These are phyloP conservation scores for Aureobasidium sp. DNA, from an alignment of 2,329 filamentous ascomycete species.

Conservation along the genomic window DNA sequence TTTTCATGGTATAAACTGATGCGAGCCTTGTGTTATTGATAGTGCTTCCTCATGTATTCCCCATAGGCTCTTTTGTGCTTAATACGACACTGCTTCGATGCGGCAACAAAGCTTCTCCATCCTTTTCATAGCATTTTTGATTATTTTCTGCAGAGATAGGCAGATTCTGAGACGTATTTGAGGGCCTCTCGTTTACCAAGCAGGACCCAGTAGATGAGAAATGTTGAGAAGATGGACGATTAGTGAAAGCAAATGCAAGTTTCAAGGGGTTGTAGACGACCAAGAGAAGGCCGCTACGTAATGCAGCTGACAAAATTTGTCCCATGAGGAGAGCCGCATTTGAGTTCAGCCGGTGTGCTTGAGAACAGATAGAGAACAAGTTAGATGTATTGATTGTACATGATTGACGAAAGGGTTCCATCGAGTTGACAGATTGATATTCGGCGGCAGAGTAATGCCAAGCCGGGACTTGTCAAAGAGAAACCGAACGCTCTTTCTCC, in stretches of 20 bases:
- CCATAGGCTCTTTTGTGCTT: neutral
- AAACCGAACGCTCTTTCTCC: neutral
- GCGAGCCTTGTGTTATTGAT: neutral
- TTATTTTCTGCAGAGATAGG: neutral
- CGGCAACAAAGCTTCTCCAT: neutral
- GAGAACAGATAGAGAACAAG: too few species aligned
- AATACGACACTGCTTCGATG: neutral
- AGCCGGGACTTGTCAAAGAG: neutral
- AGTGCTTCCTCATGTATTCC: neutral
- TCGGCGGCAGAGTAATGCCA: neutral
- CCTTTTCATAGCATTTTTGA: neutral
- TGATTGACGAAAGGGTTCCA: too few species aligned
- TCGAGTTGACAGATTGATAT: neutral
- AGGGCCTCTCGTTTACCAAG: neutral
- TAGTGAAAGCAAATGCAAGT: neutral
- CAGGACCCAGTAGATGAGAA: neutral
- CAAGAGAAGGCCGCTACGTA: neutral
- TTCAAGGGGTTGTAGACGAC: neutral
- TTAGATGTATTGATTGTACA: neutral
- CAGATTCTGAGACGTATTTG: neutral
- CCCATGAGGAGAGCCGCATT: too few species aligned
- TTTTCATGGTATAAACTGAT: neutral
- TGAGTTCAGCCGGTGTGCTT: too few species aligned
- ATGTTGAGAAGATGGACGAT: neutral
- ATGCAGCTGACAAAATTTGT: neutral